Evolutionary conservation across 192 early-diverging fungal species (phyloP), one percentile per base, ranked within the genome.

Genomic region (Rhizophagus clarus): DNA sequence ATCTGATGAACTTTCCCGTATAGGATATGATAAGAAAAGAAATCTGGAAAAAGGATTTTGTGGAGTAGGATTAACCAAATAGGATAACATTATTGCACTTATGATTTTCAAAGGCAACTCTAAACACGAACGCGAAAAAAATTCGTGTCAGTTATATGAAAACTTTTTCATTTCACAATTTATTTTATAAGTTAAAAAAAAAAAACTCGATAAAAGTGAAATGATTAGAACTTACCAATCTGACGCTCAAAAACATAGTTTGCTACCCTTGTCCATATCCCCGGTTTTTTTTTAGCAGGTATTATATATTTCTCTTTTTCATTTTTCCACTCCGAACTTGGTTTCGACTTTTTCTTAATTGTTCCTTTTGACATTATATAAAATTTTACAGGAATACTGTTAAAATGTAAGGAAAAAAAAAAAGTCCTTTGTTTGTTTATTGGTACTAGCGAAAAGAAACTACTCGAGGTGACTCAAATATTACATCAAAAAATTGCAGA

Each of bases 11-110:
- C 15, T 31, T 34, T 49, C 8, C 17, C 24, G 26, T 61, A 60
- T 26, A 14, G 49, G 74, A 40, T 76, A 76, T 37, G 74, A 37
- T 12, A 76, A 61, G 32, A 76, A 76, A 5, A 76, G 32, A n/a
- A 76, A 76, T 4, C 40, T 76, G 9, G 74, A 76, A 37, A 76
- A 76, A 40, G 74, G 74, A 62, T 76, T 76, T 40, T 14, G 28
- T 31, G 74, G n/a, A 5, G 32, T 61, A 4, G 74, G 74, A 22
- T 45, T 34, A 3, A 76, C 12, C 17, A 76, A n/a, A 60, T 76
- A 76, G 22, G 28, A 49, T n/a, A 76, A 17, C 2, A 76, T 14
- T 32, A 76, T 26, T 24, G 31, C 51, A 20, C 60, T 22, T 40
- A 76, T 76, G 6, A 76, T 76, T 31, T 60, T 76, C 26, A 76